These are phyloP conservation scores for Arthromyces matolae DNA, from an alignment of 768 basidiomycete species.

Conservation along the genomic window DNA sequence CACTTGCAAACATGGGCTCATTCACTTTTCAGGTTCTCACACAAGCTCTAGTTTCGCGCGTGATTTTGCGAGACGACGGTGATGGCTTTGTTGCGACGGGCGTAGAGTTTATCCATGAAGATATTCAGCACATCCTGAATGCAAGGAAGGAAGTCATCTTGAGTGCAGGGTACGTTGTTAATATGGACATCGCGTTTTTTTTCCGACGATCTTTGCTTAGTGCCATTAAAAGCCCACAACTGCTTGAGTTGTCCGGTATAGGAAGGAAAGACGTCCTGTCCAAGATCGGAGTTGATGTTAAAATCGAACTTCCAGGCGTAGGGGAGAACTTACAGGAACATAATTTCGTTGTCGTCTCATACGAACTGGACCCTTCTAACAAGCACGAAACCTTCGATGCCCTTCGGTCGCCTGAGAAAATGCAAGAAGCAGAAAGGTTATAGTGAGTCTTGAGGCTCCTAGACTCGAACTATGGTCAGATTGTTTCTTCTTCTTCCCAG, in stretches of 20 bases:
- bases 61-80: conserved; percentile 18
- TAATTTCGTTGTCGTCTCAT: conserved; percentile 1
- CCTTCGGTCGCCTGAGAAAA: conserved; percentile 5
- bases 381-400: conserved; percentile 8
- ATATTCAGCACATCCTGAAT: conserved; percentile 28
- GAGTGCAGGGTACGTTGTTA: conserved; percentile 32
- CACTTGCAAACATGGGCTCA: background rate
- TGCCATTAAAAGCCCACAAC: conserved; percentile 15
- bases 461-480: background rate
- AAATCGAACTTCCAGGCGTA: conserved; percentile 15
- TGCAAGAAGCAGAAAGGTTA: conserved; percentile 1
- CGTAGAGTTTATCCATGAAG: conserved; percentile 39
- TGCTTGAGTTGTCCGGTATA: conserved; percentile 20
- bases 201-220: conserved; percentile 1
- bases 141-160: conserved; percentile 51
- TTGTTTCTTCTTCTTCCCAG: conserved; percentile 6
- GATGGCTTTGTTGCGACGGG: conserved; percentile 37
- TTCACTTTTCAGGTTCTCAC: conserved; percentile 13
- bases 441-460: conserved; percentile 2
- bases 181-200: background rate
- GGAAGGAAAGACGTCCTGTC: conserved; percentile 7
- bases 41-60: conserved; percentile 22
- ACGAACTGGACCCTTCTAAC: conserved; percentile 7
- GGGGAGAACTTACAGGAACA: conserved; percentile 21
- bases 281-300: conserved; percentile 11